Base-by-base conservation (phyloP, 2,329 filamentous ascomycete species). In the Aspergillus pseudoglaucus region DNA sequence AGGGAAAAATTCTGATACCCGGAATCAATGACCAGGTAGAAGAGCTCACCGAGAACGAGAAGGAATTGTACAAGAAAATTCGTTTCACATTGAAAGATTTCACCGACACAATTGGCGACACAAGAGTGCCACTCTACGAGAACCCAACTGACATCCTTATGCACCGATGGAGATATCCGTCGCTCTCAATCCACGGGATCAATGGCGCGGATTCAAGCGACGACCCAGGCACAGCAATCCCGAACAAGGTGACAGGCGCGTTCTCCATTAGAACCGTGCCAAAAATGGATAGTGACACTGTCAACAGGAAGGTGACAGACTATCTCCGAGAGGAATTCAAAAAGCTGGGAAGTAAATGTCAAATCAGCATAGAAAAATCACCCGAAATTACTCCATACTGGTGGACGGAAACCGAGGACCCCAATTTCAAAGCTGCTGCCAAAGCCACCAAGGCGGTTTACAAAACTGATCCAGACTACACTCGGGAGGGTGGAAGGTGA, bases 11-110 rank as follows among this genome's bases (percentile, higher is more conserved):
- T 61, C 81, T 83, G 64, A 90, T 95, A 57, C 82, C 85, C 18
- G 88, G 88, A 42, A 83, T 95, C 61, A 82, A 81, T 64, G 87
- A 93, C 62, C 83, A 93, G 61, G 88, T 94, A 48, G 88, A 88
- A 1, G 81, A 87, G 2, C 71, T 94, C 30, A 90, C 85, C 1
- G 74, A 81, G 10, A 85, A 90, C 14, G 89, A 95, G 73, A 82
- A 85, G 61, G 72, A 76, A 5, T 78, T 93, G 10, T 94, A 94
- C 69, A 81, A 86, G 53, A 77, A 79, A 63, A 94, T 95, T 64
- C 78, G 84, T 46, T 95, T 93, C 73, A 89, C 85, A 49, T 94
- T 94, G 88, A 81, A 46, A 20, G 47, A 46, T 25, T 44, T 46
- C 39, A 25, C 23, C 12, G 17, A 38, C 20, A 12, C 39, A 14